phyloP scores from a whole-genome alignment of 2,329 filamentous ascomycete genomes.

The Parastagonospora nodorum region DNA sequence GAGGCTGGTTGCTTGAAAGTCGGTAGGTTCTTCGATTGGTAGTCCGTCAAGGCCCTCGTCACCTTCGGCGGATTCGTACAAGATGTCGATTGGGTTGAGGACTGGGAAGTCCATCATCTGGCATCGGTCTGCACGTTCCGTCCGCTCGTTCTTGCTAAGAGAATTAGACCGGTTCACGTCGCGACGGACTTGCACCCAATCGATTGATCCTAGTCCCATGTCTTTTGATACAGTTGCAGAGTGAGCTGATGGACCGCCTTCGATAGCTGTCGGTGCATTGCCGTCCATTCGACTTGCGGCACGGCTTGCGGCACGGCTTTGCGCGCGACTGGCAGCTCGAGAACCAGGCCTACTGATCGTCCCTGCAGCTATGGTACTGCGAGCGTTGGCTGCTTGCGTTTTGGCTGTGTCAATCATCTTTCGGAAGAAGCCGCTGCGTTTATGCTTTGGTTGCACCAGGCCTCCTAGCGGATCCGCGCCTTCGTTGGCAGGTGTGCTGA shows the following conservation, averaged over 20 bases:
- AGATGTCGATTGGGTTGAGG: conserved; percentile 85
- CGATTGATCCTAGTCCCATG: conserved; percentile 71
- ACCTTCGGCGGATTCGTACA: conserved; percentile 83
- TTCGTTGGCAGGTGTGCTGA: conserved; percentile 64
- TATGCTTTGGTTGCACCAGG: conserved; percentile 74
- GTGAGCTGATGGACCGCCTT: conserved; percentile 51
- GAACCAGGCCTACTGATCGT: conserved; percentile 50
- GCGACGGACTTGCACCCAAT: conserved; percentile 97
- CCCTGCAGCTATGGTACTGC: conserved; percentile 78
- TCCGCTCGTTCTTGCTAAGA: conserved; percentile 82
- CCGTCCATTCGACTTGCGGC: conserved; percentile 37
- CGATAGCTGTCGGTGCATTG: conserved; percentile 59
- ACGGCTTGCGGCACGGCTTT: conserved; percentile 46
- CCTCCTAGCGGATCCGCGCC: conserved; percentile 75
- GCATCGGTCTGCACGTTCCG: conserved; percentile 84
- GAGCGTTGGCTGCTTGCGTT: conserved; percentile 86
- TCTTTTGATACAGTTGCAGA: conserved; percentile 62
- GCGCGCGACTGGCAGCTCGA: conserved; percentile 45
- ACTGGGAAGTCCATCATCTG: conserved; percentile 93
- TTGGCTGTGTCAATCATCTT: conserved; percentile 94
- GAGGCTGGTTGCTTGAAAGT: conserved; percentile 81
- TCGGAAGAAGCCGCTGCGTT: conserved; percentile 88
- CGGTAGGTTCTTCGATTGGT: conserved; percentile 78
- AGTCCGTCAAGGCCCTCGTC: conserved; percentile 87
- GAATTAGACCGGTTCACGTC: conserved; percentile 97